phyloP scores from a whole-genome alignment of 208 protist genomes.

The Crithidia bombi region DNA sequence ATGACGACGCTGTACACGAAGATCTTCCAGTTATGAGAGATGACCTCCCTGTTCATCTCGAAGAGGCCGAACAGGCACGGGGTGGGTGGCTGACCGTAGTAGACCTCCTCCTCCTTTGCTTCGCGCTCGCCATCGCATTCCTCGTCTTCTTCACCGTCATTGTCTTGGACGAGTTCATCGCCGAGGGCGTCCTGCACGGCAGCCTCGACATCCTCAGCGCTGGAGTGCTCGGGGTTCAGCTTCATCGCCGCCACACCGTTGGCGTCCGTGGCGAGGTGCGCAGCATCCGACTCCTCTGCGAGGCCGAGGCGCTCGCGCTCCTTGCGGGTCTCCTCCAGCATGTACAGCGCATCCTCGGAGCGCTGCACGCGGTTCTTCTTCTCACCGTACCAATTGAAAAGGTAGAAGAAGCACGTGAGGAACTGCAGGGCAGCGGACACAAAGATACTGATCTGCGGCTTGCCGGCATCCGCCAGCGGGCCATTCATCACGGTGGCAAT shows the following conservation, averaged over 20 bases:
- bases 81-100: conserved; percentile 24
- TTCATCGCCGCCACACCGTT: neutral
- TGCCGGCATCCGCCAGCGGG: conserved; percentile 47
- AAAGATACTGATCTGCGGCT: conserved; percentile 47
- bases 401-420: no score
- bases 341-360: conserved; percentile 37
- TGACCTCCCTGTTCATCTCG: conserved; percentile 69
- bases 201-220: conserved; percentile 11
- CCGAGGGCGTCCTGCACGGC: conserved; percentile 7
- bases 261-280: neutral
- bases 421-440: conserved; percentile 60
- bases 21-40: conserved; percentile 47
- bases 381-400: no score
- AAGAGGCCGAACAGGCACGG: conserved; percentile 45
- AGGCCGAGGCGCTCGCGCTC: conserved; percentile 35
- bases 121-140: no score
- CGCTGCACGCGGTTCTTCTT: conserved; percentile 61
- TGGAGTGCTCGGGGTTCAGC: conserved; percentile 17
- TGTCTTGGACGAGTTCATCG: conserved; percentile 9
- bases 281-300: neutral
- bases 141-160: neutral
- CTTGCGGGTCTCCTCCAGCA: conserved; percentile 38
- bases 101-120: conserved; percentile 17
- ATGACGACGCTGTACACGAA: conserved; percentile 57
- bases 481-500: conserved; percentile 48